Evolutionary conservation across 805 yeast genomes (phyloP), one percentile per base, ranked within the genome.

Genomic region (Lipomyces yamadae): DNA sequence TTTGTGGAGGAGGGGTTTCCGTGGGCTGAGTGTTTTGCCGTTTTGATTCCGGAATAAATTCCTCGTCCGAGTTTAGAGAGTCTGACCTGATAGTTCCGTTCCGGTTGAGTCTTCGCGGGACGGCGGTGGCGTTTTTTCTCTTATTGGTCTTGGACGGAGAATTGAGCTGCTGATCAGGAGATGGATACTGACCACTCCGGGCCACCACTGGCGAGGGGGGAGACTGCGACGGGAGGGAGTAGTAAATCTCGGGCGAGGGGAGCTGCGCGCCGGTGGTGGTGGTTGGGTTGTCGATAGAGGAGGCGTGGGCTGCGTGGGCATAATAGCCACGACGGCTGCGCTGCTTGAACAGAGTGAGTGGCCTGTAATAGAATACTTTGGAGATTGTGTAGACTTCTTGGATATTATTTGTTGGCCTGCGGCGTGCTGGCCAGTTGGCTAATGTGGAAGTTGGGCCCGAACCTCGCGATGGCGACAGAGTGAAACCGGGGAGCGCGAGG

Each of bases 171-270:
- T 15, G 30, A 1, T 24, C 24, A 29, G 45, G 18, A 10, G 60
- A 48, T 11, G 61, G 61, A 29, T 18, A 37, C 32, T 35, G 62
- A 15, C 24, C 52, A 24, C 11, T 11, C 11, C 61, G 18, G 45
- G 59, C 34, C 32, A 60, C 37, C n/a, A 55, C 42, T n/a, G 70
- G 67, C 55, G 70, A 66, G 1, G 70, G 68, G 48, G 70, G 70
- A 13, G 67, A 60, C 42, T 33, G 55, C 2, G 70, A 64, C 29
- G 70, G 68, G n/a, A 67, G 59, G 39, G 70, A 64, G 54, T 55
- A 61, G 58, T 67, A 67, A 2, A 60, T 50, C 39, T 64, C 60
- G 33, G 60, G n/a, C 53, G 11, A 11, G 50, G 37, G 50, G 37
- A n/a, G 5, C 15, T 10, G 24, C 24, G 24, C 24, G 1, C 24